Conservation (phyloP, 192 early-diverging fungal species). For the Coemansia sp. region DNA sequence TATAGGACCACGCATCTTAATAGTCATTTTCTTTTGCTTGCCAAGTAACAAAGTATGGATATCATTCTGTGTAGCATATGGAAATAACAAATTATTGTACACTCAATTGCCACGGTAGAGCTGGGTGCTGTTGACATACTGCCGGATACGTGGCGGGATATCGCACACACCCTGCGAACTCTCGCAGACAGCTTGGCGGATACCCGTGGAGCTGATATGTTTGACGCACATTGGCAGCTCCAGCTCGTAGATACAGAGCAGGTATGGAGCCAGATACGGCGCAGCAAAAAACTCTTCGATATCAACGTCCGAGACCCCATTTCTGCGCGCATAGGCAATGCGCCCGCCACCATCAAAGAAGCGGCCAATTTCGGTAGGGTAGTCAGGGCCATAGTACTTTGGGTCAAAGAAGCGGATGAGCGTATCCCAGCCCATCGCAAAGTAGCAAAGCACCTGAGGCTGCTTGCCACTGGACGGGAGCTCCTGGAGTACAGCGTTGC, state of each 20-base stretch:
- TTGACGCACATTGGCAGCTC: constrained; percentile 41
- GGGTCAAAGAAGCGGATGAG: constrained; percentile 70
- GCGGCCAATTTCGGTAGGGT: constrained; percentile 43
- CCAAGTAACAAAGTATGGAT: too few relatives aligned
- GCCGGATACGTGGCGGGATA: constrained; percentile 43
- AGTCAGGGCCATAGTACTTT: constrained; percentile 63
- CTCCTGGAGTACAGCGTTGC: constrained; percentile 13
- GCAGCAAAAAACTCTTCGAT: constrained; percentile 39
- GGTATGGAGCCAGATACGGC: constrained; percentile 8
- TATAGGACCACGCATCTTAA: too few relatives aligned
- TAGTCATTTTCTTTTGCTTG: too few relatives aligned
- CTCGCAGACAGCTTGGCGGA: constrained; percentile 34
- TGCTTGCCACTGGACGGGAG: neutral
- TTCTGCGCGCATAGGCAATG: constrained; percentile 40
- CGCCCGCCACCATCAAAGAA: constrained; percentile 59
- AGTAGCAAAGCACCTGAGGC: constrained; percentile 46
- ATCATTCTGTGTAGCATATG: too few relatives aligned
- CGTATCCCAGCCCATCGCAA: constrained; percentile 81
- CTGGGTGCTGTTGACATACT: constrained; percentile 39
- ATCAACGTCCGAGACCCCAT: constrained; percentile 29
- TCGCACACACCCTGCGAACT: constrained; percentile 40
- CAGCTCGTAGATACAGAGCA: constrained; percentile 37
- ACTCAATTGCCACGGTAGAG: constrained; percentile 19
- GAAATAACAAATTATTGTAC: too few relatives aligned
- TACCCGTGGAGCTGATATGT: constrained; percentile 41